phyloP scores from a whole-genome alignment of 140 eudicot species.

The Cichorium intybus region DNA sequence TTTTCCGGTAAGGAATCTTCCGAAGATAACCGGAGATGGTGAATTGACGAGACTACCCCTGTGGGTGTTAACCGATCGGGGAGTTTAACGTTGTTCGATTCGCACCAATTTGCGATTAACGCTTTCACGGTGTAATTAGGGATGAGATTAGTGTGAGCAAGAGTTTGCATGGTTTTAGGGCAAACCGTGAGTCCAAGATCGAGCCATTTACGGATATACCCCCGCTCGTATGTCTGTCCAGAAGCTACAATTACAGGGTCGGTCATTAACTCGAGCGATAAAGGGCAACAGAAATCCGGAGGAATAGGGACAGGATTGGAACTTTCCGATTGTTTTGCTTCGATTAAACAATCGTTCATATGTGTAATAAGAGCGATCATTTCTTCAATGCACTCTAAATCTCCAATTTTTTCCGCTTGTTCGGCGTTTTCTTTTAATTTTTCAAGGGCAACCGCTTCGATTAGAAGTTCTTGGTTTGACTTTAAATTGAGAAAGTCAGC shows the following conservation, averaged over 20 bases:
- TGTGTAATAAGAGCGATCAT: slow-evolving; percentile 66
- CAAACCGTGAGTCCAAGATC: slow-evolving; percentile 95
- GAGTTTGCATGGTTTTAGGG: slow-evolving; percentile 88
- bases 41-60: slow-evolving; percentile 32
- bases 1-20: slow-evolving; percentile 53
- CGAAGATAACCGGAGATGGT: slow-evolving; percentile 52
- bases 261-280: slow-evolving; percentile 90
- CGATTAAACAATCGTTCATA: slow-evolving; percentile 70
- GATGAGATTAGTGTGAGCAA: slow-evolving; percentile 81
- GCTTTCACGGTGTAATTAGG: slow-evolving; percentile 98
- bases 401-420: slow-evolving; percentile 78
- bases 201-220: slow-evolving; percentile 79
- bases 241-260: slow-evolving; percentile 98
- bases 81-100: slow-evolving; percentile 66
- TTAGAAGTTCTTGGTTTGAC: slow-evolving; percentile 85
- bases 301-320: slow-evolving; percentile 68
- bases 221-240: slow-evolving; percentile 93
- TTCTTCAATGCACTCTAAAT: slow-evolving; percentile 75
- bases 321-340: slow-evolving; percentile 65
- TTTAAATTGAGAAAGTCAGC: slow-evolving; percentile 67
- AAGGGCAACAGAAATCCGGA: slow-evolving; percentile 94
- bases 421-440: slow-evolving; percentile 86
- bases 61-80: slow-evolving; percentile 46
- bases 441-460: slow-evolving; percentile 96
- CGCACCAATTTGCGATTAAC: slow-evolving; percentile 90